Conservation (phyloP, 441 rosid genomes). For the Populus tomentosa region DNA sequence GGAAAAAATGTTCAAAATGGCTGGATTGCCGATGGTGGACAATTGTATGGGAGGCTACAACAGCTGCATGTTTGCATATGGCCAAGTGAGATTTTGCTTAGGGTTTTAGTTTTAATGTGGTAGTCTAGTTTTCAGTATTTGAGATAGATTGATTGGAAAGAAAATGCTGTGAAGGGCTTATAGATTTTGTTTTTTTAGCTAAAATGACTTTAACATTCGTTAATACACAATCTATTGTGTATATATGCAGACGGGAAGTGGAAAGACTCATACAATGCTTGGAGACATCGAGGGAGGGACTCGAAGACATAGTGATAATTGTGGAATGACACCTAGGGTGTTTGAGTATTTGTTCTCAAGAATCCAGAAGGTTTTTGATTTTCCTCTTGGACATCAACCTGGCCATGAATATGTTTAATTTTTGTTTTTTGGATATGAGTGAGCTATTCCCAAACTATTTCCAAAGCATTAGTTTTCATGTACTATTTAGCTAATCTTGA, state of each 20-base stretch:
- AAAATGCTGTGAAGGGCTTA: background rate
- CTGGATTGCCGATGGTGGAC: conserved; percentile 97
- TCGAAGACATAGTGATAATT: conserved; percentile 87
- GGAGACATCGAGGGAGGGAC: conserved; percentile 98
- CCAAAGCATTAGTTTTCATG: background rate
- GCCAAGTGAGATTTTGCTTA: conserved; percentile 58
- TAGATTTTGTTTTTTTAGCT: background rate
- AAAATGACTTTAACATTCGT: background rate
- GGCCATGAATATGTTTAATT: background rate
- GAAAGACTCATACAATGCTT: conserved; percentile 99
- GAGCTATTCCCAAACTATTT: background rate
- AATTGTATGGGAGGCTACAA: conserved; percentile 94
- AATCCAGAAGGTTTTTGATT: conserved; percentile 69
- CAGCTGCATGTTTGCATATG: conserved; percentile 99
- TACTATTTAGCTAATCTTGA: background rate
- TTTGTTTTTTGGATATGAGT: background rate
- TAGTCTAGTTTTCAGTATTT: background rate
- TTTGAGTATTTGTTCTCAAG: conserved; percentile 87
- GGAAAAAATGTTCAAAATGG: conserved; percentile 87
- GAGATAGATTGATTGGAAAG: background rate
- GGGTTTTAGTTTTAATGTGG: background rate
- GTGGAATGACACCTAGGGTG: conserved; percentile 97
- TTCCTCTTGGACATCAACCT: background rate
- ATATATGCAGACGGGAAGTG: conserved; percentile 84
- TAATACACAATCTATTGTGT: background rate